Percentiles rank a stretch among this genome's conserved stretches.
Conservation (phyloP, 495 filamentous ascomycete genomes). For the Lasiosphaeria ovina region DNA sequence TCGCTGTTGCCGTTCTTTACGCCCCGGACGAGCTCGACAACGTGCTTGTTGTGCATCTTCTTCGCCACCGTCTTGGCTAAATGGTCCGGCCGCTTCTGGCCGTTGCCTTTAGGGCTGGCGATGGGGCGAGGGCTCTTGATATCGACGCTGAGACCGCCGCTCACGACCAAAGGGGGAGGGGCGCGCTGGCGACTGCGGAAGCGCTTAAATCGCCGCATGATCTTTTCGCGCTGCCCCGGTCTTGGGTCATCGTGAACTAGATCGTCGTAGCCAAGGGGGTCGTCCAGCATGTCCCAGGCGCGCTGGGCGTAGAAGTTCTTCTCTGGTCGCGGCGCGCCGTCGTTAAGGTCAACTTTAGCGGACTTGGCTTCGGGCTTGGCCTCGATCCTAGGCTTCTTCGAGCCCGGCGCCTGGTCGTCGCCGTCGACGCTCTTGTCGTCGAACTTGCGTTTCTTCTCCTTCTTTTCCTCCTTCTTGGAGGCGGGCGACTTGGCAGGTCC, state of each 20-base stretch:
- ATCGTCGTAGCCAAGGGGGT: slow-evolving; percentile 33
- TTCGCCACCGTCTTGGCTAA: slow-evolving; percentile 16
- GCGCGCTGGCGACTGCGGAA: slow-evolving; percentile 6
- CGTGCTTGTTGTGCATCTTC: slow-evolving; percentile 17
- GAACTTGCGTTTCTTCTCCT: slow-evolving; percentile 12
- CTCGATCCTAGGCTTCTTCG: background rate
- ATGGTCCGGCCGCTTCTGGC: background rate
- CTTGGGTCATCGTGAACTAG: slow-evolving; percentile 18
- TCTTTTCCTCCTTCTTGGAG: slow-evolving; percentile 4
- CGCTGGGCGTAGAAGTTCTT: slow-evolving; percentile 20
- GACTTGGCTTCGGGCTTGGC: background rate
- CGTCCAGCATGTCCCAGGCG: slow-evolving; percentile 23
- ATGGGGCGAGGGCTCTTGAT: too few species aligned
- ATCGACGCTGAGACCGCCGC: slow-evolving; percentile 18
- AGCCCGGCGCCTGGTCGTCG: background rate
- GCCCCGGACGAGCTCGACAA: slow-evolving; percentile 4
- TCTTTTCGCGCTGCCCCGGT: slow-evolving; percentile 5
- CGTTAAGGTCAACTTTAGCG: background rate
- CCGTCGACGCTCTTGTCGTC: slow-evolving; percentile 3
- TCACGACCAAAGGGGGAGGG: slow-evolving; percentile 20
- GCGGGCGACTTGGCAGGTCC: too few species aligned
- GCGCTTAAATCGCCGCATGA: slow-evolving; percentile 3
- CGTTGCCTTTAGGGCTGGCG: background rate
- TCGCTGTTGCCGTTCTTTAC: slow-evolving; percentile 3
- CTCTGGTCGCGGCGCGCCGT: slow-evolving; percentile 5